These are phyloP conservation scores for Microbotryum silenes-acaulis DNA, from an alignment of 1,284 basidiomycete genomes.

Conservation along the genomic window DNA sequence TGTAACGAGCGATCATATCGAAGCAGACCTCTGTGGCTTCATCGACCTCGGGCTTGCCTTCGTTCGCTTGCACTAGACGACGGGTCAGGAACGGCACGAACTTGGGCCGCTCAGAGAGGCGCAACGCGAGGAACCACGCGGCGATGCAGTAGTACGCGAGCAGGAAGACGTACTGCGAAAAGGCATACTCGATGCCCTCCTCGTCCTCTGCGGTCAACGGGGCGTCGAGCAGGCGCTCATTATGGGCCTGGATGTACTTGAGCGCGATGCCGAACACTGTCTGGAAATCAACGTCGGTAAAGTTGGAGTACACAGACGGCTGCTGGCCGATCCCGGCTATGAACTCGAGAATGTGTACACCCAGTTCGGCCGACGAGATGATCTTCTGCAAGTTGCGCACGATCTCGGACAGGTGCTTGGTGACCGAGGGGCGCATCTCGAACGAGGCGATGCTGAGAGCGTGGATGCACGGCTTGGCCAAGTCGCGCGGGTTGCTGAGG, in stretches of 20 bases:
- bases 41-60: slow-evolving; percentile 65
- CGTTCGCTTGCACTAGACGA: slow-evolving; percentile 80
- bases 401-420: slow-evolving; percentile 69
- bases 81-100: slow-evolving; percentile 82
- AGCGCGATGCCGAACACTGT: slow-evolving; percentile 92
- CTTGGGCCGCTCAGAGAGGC: slow-evolving; percentile 70
- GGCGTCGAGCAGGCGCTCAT: slow-evolving; percentile 41
- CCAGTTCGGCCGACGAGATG: slow-evolving; percentile 87
- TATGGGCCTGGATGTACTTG: slow-evolving; percentile 89
- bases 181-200: slow-evolving; percentile 59
- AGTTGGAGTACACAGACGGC: slow-evolving; percentile 74
- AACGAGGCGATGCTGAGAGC: slow-evolving; percentile 82
- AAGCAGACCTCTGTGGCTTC: slow-evolving; percentile 94
- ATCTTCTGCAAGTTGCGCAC: slow-evolving; percentile 86
- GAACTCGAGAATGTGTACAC: slow-evolving; percentile 92
- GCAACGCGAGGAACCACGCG: slow-evolving; percentile 87
- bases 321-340: slow-evolving; percentile 78
- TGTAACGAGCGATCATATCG: slow-evolving; percentile 93
- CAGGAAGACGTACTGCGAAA: slow-evolving; percentile 90
- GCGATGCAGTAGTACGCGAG: slow-evolving; percentile 91
- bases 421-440: slow-evolving; percentile 77
- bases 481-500: slow-evolving; percentile 64
- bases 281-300: slow-evolving; percentile 86
- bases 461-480: slow-evolving; percentile 86
- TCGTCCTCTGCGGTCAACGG: slow-evolving; percentile 44